These are phyloP conservation scores for Parathielavia hyrcaniae DNA, from an alignment of 495 filamentous ascomycete species.

Conservation along the genomic window DNA sequence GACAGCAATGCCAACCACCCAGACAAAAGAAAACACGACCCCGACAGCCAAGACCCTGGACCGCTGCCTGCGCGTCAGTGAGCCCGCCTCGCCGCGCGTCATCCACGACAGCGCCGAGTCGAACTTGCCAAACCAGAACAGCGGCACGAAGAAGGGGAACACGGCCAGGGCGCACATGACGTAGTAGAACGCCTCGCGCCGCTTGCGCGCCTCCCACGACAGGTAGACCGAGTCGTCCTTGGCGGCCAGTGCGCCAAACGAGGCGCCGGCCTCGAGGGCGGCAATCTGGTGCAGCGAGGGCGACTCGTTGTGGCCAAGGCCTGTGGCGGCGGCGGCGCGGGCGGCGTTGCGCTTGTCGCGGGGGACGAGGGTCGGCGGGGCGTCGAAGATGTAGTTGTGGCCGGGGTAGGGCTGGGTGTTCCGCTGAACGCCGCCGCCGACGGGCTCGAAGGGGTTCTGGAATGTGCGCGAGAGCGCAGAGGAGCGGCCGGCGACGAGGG, in stretches of 20 bases:
- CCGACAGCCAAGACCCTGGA: conserved; percentile 24
- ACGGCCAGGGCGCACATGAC: conserved; percentile 27
- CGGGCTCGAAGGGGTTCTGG: neutral
- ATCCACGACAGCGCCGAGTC: conserved; percentile 30
- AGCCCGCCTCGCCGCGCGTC: conserved; percentile 31
- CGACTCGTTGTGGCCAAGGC: neutral
- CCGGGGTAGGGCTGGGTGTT: neutral
- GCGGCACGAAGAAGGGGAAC: conserved; percentile 33
- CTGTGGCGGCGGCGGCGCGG: neutral
- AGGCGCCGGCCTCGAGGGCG: conserved; percentile 14
- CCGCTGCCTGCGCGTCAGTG: conserved; percentile 27
- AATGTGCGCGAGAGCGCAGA: conserved; percentile 9
- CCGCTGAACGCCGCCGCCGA: neutral
- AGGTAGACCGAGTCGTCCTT: conserved; percentile 26
- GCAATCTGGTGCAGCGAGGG: conserved; percentile 15
- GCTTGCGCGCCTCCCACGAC: conserved; percentile 22
- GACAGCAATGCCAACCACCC: conserved; percentile 17
- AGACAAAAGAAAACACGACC: conserved; percentile 17
- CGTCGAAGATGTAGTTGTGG: neutral
- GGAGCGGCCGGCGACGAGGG: conserved; percentile 2
- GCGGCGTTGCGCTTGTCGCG: conserved; percentile 1
- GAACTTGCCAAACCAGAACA: conserved; percentile 28
- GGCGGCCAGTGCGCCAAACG: conserved; percentile 5
- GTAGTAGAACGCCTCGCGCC: conserved; percentile 29
- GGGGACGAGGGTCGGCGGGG: conserved; percentile 5